Conservation (phyloP, 306 rosid species). For the Citrullus mucosospermus region DNA sequence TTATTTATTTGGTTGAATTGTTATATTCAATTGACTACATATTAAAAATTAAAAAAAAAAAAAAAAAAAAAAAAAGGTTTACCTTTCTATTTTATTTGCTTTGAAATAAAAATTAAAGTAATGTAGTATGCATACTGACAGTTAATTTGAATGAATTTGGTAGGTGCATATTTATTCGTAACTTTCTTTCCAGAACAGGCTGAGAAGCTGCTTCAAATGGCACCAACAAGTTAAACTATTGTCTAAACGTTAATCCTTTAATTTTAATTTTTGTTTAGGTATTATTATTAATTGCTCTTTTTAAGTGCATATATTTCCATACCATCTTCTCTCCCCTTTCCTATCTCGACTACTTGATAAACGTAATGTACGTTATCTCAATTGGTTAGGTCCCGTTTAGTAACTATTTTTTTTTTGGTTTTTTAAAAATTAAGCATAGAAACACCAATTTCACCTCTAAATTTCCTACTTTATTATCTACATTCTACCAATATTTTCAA, state of each 20-base stretch:
- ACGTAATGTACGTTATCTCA: no score
- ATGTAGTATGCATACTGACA: not conserved
- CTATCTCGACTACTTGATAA: not conserved
- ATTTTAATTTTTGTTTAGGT: not conserved
- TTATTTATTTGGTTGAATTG: no score
- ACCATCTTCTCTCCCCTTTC: not conserved
- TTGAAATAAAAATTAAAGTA: not conserved
- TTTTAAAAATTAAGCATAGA: no score
- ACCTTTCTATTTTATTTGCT: not conserved
- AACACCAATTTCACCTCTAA: no score
- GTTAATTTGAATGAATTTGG: conserved; percentile 14
- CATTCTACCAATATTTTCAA: no score
- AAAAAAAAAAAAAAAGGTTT: no score
- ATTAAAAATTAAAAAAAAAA: no score
- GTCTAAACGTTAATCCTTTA: not conserved
- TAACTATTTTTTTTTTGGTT: no score
- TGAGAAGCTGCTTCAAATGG: conserved; percentile 61
- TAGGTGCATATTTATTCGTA: conserved; percentile 78
- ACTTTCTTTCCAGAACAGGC: conserved; percentile 98
- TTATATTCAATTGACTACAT: no score
- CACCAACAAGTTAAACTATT: conserved; percentile 30
- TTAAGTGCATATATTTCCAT: not conserved
- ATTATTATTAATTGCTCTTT: not conserved
- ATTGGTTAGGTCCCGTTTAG: no score
- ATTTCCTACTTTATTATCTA: no score